These are phyloP conservation scores for Nothomitra cinnamomea DNA, from an alignment of 2,329 filamentous ascomycete genomes.

Conservation along the genomic window DNA sequence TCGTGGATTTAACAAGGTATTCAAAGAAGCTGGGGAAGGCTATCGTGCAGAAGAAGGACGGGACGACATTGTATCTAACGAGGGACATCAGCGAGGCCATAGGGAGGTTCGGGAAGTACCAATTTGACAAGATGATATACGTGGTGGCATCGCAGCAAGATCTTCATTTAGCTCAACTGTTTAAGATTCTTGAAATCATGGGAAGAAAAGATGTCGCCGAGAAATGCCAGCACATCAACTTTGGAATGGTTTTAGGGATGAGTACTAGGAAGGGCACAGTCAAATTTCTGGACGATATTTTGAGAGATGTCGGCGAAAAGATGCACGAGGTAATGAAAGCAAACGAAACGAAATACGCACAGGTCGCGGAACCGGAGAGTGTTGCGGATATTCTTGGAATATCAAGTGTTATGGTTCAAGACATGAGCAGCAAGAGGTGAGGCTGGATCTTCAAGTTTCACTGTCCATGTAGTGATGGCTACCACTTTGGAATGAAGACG, in stretches of 20 bases:
- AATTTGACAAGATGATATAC: conserved; percentile 53
- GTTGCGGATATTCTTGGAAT: conserved; percentile 84
- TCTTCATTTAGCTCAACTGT: conserved; percentile 45
- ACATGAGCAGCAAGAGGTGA: conserved; percentile 87
- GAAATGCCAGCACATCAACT: conserved; percentile 46
- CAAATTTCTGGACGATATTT: conserved; percentile 31
- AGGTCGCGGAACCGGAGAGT: conserved; percentile 67
- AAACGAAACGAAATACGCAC: conserved; percentile 78
- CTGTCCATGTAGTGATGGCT: neutral
- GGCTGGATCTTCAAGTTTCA: conserved; percentile 12
- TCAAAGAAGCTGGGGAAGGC: conserved; percentile 51
- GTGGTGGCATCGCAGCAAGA: conserved; percentile 48
- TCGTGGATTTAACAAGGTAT: conserved; percentile 55
- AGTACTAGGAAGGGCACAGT: conserved; percentile 40
- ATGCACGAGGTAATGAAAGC: conserved; percentile 97
- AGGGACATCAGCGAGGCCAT: conserved; percentile 50
- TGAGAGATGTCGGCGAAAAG: conserved; percentile 62
- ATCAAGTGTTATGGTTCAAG: conserved; percentile 91
- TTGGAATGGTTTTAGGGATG: conserved; percentile 51
- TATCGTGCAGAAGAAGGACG: conserved; percentile 48
- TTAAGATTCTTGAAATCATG: conserved; percentile 47
- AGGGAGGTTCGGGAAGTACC: conserved; percentile 42
- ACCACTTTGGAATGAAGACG: neutral
- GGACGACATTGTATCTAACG: conserved; percentile 50
- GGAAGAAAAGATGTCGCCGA: conserved; percentile 40